Base-by-base conservation (phyloP, 2,329 filamentous ascomycete genomes). In the Drechslera avenae region DNA sequence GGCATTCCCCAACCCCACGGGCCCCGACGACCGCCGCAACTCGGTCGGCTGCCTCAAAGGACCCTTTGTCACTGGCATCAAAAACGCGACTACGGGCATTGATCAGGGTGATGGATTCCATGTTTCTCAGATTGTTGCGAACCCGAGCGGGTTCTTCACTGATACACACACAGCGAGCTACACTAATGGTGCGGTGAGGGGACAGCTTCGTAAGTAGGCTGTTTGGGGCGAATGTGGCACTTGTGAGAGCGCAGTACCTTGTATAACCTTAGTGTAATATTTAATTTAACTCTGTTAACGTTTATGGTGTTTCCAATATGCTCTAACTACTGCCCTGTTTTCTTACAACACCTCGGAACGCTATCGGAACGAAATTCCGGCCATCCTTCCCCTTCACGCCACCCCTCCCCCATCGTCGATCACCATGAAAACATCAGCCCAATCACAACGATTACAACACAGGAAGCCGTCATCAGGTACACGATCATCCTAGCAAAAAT, bases 121-220 rank as follows among this genome's bases (percentile, higher is more conserved):
- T 16, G 75, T 84, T 33, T 61, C 62, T 32, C 68, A 80, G 71
- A 83, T 83, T 41, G 79, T 83, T 67, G 68, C 69, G 28, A 76
- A 82, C 60, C 81, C 81, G 0, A 53, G 57, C 5, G 73, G 60
- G 10, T 84, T 83, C 75, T 83, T 82, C 62, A 75, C 79, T 31
- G 82, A 84, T 59, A 73, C 78, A 1, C 81, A 84, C 69, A 81
- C 80, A 5, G 75, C 66, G 55, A 63, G 75, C 19, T 80, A 76
- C 28, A 67, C 79, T 6, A 75, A 79, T 23, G 81, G 82, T 51
- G 82, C 80, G 42, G 76, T 81, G 28, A 73, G 82, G 48, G 82
- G 80, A 6, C 81, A 84, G 56, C 52, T 64, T 39, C 12, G 26
- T 10, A 3, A 12, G 26, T 28, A 28, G 26, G 9, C 21, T 28